phyloP scores from a whole-genome alignment of 2,329 filamentous ascomycete species.

The Aspergillus hortae region DNA sequence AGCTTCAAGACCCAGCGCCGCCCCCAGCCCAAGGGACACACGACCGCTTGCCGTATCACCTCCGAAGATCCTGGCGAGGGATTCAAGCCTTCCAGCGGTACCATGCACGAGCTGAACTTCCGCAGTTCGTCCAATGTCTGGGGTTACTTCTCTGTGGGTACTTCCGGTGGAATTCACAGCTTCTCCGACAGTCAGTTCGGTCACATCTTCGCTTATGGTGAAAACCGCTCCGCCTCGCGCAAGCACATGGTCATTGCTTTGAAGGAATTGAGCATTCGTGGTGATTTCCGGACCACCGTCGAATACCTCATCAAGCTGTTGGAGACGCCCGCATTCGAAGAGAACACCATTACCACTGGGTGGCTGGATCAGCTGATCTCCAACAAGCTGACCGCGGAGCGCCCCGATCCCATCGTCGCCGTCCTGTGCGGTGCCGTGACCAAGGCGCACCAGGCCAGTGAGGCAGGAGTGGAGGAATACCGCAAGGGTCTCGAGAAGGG shows the following conservation, averaged over 20 bases:
- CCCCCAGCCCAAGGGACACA: slow-evolving; percentile 92
- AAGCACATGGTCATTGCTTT: slow-evolving; percentile 99
- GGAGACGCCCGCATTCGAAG: slow-evolving; percentile 96
- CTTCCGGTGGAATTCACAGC: slow-evolving; percentile 94
- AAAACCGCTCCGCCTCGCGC: slow-evolving; percentile 90
- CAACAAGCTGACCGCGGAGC: slow-evolving; percentile 93
- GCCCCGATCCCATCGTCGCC: slow-evolving; percentile 89
- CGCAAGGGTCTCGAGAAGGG: slow-evolving; percentile 88
- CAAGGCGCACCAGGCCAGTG: slow-evolving; percentile 92
- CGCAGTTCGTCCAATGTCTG: slow-evolving; percentile 97
- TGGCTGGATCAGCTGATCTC: slow-evolving; percentile 99
- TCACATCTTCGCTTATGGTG: slow-evolving; percentile 98
- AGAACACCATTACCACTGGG: slow-evolving; percentile 97
- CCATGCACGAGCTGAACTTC: slow-evolving; percentile 99
- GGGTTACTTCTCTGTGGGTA: slow-evolving; percentile 99
- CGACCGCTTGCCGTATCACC: slow-evolving; percentile 97
- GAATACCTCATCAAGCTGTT: slow-evolving; percentile 99
- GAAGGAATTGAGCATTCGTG: slow-evolving; percentile 98
- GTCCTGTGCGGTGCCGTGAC: slow-evolving; percentile 92
- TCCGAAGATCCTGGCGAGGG: slow-evolving; percentile 98
- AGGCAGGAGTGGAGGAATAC: slow-evolving; percentile 83
- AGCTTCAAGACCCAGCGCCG: slow-evolving; percentile 82
- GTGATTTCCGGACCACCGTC: slow-evolving; percentile 97
- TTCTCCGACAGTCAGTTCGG: slow-evolving; percentile 99
- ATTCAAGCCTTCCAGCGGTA: slow-evolving; percentile 98